Base-by-base conservation (phyloP, 345 rosid species). In the Tarenaya hassleriana region DNA sequence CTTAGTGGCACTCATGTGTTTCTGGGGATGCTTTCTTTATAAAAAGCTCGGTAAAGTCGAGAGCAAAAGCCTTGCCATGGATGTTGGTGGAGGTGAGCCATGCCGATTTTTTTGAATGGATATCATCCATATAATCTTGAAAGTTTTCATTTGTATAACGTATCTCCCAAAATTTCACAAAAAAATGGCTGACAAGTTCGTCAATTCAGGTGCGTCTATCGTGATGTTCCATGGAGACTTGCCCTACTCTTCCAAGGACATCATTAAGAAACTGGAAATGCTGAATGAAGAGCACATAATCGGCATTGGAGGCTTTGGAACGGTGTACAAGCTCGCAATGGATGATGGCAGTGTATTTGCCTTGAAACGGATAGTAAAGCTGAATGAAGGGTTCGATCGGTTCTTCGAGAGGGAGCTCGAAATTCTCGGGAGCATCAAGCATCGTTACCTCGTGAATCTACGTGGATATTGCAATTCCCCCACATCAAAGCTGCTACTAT, bases 141-240 rank as follows among this genome's bases (percentile, higher is more conserved):
- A 41, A 16, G 27, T 37, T 62, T 13, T 21, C 7, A 35, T 47
- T 40, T 62, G 12, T 5, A 40, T 29, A 38, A 51, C n/a, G 15
- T 27, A 15, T 14, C 58, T 56, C 29, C 10, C 43, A 45, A 38
- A 39, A 58, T 18, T 39, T 46, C 40, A 37, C 47, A 49, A 62
- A 31, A 50, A 15, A 41, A 10, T 24, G 29, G 5, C 29, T 40
- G 20, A 34, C 50, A 42, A 46, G 39, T 52, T 51, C 67, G 44
- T 43, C 59, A 32, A 40, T 73, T 55, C 74, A 92, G 98, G 98
- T 65, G 95, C 97, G 50, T 92, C 98, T 15, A 76, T 92, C 31
- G 87, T 92, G 64, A 88, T 92, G 97, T 92, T 92, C 68, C 95
- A 92, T 62, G 98, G 97, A 61, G 97, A 92, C 66, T 66, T 92